Conservation (phyloP, 345 rosid genomes). For the Dimocarpus longan region DNA sequence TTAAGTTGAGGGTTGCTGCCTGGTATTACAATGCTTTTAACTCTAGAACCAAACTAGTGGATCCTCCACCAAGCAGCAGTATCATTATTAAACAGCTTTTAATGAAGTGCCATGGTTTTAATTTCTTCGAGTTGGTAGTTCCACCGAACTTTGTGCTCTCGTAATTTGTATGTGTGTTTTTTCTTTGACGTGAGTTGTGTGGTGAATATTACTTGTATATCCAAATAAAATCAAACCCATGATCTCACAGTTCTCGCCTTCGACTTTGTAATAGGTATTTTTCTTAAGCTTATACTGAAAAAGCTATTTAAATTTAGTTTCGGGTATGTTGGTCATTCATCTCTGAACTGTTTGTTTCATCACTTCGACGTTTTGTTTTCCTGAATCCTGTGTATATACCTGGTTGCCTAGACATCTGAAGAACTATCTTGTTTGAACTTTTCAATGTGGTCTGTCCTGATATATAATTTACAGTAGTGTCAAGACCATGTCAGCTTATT, state of each 20-base stretch:
- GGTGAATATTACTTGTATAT: neutral
- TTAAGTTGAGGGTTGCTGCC: too few species aligned
- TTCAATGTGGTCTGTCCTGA: neutral
- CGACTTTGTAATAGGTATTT: neutral
- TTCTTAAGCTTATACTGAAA: neutral
- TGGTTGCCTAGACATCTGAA: too few species aligned
- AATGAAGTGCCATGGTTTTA: neutral
- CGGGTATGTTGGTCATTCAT: neutral
- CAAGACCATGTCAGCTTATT: neutral
- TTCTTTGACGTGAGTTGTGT: neutral
- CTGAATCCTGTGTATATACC: too few species aligned
- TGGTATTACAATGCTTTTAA: neutral
- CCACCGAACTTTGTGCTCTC: neutral
- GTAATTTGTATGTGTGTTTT: neutral
- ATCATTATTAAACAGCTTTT: neutral
- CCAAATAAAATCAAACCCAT: neutral
- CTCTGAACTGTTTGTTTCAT: neutral
- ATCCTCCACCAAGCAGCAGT: neutral
- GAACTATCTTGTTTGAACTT: too few species aligned
- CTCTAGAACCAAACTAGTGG: neutral
- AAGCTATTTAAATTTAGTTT: neutral
- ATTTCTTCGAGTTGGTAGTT: neutral
- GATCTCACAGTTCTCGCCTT: neutral
- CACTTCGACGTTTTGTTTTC: neutral
- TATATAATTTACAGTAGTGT: neutral